These are phyloP conservation scores for Globisporangium barbulae DNA, from an alignment of 352 stramenopile species.

Conservation along the genomic window DNA sequence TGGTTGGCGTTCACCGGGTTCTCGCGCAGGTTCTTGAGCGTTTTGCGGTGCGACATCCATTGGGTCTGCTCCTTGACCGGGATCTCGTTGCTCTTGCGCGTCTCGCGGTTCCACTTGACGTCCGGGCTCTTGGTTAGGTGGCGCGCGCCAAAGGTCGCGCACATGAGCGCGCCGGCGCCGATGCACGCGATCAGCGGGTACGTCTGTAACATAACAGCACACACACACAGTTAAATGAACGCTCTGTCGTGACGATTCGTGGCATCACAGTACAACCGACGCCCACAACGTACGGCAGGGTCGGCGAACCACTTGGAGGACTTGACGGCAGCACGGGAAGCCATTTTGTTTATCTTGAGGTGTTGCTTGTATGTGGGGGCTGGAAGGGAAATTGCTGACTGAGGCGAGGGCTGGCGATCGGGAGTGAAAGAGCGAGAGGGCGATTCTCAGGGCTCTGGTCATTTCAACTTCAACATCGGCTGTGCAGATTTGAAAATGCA, in stretches of 20 bases:
- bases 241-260: not conserved
- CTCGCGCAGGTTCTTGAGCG: conserved; percentile 33
- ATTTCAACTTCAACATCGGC: conserved; percentile 9
- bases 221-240: not conserved
- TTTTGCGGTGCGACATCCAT: conserved; percentile 52
- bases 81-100: conserved; percentile 54
- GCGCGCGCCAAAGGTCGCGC: conserved; percentile 35
- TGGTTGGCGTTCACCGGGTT: conserved; percentile 39
- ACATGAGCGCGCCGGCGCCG: conserved; percentile 33
- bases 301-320: conserved; percentile 41
- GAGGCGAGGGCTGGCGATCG: not conserved
- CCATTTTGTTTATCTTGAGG: conserved; percentile 21
- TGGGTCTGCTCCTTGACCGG: conserved; percentile 33
- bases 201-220: conserved; percentile 22
- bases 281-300: conserved; percentile 26
- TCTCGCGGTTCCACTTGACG: conserved; percentile 59
- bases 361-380: not conserved
- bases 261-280: not conserved
- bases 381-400: conserved; percentile 1
- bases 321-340: conserved; percentile 32
- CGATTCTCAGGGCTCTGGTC: not conserved
- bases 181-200: conserved; percentile 50
- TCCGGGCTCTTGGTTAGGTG: conserved; percentile 53
- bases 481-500: not conserved
- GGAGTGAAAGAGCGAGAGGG: not conserved